These are phyloP conservation scores for Zymoseptoria passerinii DNA, from an alignment of 2,329 filamentous ascomycete genomes.

Conservation along the genomic window DNA sequence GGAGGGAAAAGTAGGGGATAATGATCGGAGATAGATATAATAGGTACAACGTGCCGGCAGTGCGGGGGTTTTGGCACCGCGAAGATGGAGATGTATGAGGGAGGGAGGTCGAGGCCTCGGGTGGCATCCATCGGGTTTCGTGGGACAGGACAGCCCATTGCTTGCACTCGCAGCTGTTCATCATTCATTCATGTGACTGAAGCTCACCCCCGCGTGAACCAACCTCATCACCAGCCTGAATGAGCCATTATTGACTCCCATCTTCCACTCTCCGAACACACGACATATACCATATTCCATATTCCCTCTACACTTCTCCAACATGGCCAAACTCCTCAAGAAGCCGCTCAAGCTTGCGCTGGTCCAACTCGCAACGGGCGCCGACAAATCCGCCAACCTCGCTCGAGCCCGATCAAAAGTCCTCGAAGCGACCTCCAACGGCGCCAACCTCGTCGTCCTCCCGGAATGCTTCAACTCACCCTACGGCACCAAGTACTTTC, in stretches of 20 bases:
- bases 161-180: too few relatives aligned
- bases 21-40: too few relatives aligned
- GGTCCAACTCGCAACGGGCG: conserved; percentile 64
- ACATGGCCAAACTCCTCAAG: conserved; percentile 55
- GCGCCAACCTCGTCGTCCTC: conserved; percentile 80
- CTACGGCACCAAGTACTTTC: conserved; percentile 86
- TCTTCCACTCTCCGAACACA: not conserved
- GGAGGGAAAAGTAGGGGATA: too few relatives aligned
- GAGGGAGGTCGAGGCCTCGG: too few relatives aligned
- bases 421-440: conserved; percentile 64
- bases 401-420: conserved; percentile 72
- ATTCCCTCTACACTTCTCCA: not conserved
- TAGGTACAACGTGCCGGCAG: too few relatives aligned
- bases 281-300: not conserved
- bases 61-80: too few relatives aligned
- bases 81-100: too few relatives aligned
- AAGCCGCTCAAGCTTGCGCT: conserved; percentile 71
- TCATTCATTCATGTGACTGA: too few relatives aligned
- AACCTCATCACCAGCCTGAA: not conserved
- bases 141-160: too few relatives aligned
- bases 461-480: conserved; percentile 99
- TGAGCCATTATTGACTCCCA: not conserved
- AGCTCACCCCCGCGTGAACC: not conserved
- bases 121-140: too few relatives aligned
- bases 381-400: conserved; percentile 82